Evolutionary conservation across 2,329 filamentous ascomycete genomes (phyloP).

Genomic region (Sclerotinia glacialis): DNA sequence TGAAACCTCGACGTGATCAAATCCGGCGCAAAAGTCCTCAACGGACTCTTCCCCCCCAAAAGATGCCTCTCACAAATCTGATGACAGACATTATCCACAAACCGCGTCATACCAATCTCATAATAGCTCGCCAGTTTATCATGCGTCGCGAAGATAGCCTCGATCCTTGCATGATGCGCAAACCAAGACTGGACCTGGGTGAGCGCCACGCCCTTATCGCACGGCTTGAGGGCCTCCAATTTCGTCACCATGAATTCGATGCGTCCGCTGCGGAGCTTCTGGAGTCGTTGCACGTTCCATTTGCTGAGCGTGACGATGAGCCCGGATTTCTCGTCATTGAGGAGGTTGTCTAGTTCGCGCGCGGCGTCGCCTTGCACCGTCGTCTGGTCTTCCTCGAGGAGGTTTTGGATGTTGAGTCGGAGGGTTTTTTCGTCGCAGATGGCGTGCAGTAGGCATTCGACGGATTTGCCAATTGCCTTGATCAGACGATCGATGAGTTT

Average conservation of each 20-base stretch:
- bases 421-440: neutral
- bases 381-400: neutral
- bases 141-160: slow-evolving; percentile 22
- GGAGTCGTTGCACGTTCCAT: neutral
- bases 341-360: neutral
- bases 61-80: slow-evolving; percentile 31
- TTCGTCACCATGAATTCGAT: neutral
- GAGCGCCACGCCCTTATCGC: neutral
- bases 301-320: neutral
- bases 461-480: neutral
- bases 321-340: slow-evolving; percentile 1
- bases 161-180: neutral
- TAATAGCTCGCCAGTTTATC: slow-evolving; percentile 26
- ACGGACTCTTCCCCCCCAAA: slow-evolving; percentile 25
- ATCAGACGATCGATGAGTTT: neutral
- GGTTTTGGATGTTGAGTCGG: neutral
- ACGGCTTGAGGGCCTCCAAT: neutral
- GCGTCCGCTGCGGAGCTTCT: neutral
- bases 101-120: slow-evolving; percentile 24
- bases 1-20: slow-evolving; percentile 9
- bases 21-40: slow-evolving; percentile 25
- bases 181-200: neutral
- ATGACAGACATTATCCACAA: slow-evolving; percentile 30
- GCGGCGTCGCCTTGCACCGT: neutral
- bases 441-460: neutral